Evolutionary conservation across 345 rosid genomes (phyloP), one percentile per base, ranked within the genome.

Genomic region (Gynandropsis gynandra): DNA sequence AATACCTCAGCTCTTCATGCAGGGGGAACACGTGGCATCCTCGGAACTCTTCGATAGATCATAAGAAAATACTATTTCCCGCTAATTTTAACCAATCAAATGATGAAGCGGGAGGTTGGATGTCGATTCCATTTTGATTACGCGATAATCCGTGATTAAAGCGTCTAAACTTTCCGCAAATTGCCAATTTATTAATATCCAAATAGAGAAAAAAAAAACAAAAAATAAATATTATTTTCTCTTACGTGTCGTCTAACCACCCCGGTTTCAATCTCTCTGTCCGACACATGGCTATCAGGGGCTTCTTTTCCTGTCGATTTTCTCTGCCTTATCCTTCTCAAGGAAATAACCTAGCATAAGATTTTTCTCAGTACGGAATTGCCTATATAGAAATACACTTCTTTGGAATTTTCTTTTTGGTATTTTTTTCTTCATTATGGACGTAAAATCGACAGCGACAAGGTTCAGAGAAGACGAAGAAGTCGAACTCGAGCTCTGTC

Each of bases 401-500:
- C 46, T 41, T 32, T 17, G 4, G 1, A 21, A 34, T 1, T 10
- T 6, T 8, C 56, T 13, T 46, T 66, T 54, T 17, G 27, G 52
- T 59, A 57, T 61, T 5, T 24, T 24, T 24, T 24, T 24, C 35
- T 38, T 65, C 39, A 9, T 52, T 9, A 10, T 58, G 19, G 38
- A 45, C 45, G 38, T 59, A 44, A 57, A 36, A 42, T 56, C 29
- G 27, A 66, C 40, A 56, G 57, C 20, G 1, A 50, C 58, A 52
- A 75, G 67, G 67, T 17, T 63, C 52, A 64, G 59, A 16, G 41
- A 59, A 39, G 57, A 60, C 9, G 72, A 49, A 19, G 77, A 73
- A 55, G 42, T 74, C 4, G 85, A 73, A 75, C 76, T 84, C 6
- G 94, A 81, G 49, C 64, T 84, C 42, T 75, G 76, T 4, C 73